Evolutionary conservation across 805 yeast genomes (phyloP), one percentile per base, ranked within the genome.

Genomic region (Yamadazyma laniorum): DNA sequence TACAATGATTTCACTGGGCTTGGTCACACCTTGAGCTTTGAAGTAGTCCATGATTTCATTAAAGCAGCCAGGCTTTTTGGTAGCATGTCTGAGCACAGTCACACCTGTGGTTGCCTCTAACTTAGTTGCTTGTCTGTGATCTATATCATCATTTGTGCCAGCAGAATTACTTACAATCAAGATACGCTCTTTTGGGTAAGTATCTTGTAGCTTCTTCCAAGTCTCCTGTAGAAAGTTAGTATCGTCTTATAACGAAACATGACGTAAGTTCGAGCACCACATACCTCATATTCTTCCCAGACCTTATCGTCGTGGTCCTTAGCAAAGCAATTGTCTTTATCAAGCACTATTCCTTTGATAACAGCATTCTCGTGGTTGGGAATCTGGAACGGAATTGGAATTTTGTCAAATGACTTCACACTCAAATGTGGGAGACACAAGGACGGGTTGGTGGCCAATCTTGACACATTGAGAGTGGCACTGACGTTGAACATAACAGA

Each of bases 321-420:
- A 4, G 99, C 95, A 57, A 93, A 85, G 55, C 98, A 91, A 59
- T 93, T 93, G 62, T 93, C 99, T 58, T 93, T 93, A 55, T 93
- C 99, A 18, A 93, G 67, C 0, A 93, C 91, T 1, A 90, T 73
- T 0, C 89, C 95, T 52, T 78, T 82, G 40, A 86, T 83, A 4
- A 50, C 48, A 6, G 51, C 50, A 2, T 40, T 41, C 2, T 54
- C 54, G 13, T 33, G 61, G 40, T 42, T 51, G 2, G 70, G 69
- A 17, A 63, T 63, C 32, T 21, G 37, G 17, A 75, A 46, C 0
- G 93, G 86, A 3, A 83, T 55, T 0, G 81, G 74, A 3, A 85
- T 56, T 35, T 76, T 74, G 49, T 77, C 80, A 49, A 84, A 83
- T 1, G 79, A 76, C 13, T 74, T 55, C 11, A 78, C 68, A 0